Conservation (phyloP, 306 rosid genomes). For the Potentilla sterilis region DNA sequence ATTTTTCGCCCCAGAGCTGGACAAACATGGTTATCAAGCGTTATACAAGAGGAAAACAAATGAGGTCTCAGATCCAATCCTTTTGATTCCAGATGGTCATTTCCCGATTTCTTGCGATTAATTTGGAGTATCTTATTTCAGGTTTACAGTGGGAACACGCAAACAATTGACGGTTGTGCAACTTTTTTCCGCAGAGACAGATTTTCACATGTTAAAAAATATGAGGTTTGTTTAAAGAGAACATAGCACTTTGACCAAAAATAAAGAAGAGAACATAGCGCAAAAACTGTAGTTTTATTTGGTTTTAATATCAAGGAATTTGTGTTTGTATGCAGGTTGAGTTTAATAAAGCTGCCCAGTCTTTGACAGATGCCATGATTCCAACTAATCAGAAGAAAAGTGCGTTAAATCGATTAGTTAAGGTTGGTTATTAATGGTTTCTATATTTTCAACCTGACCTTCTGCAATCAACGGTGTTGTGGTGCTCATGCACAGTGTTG, state of each 20-base stretch:
- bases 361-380: slow-evolving; percentile 85
- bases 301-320: slow-evolving; percentile 18
- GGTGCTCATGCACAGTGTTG: slow-evolving; percentile 11
- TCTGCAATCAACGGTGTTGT: slow-evolving; percentile 11
- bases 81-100: slow-evolving; percentile 2
- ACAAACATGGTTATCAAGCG: slow-evolving; percentile 89
- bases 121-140: slow-evolving; percentile 35
- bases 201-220: slow-evolving; percentile 92
- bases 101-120: slow-evolving; percentile 12
- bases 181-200: slow-evolving; percentile 98
- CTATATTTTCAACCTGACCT: background rate
- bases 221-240: slow-evolving; percentile 53
- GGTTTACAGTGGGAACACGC: slow-evolving; percentile 56
- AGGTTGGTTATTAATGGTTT: slow-evolving; percentile 46
- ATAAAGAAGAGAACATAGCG: too few relatives aligned
- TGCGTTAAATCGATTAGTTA: slow-evolving; percentile 85
- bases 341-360: slow-evolving; percentile 95
- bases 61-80: slow-evolving; percentile 54
- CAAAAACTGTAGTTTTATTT: background rate
- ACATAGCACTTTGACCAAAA: too few relatives aligned
- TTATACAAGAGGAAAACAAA: slow-evolving; percentile 83
- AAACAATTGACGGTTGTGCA: slow-evolving; percentile 91
- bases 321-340: slow-evolving; percentile 72
- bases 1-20: slow-evolving; percentile 86
- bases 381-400: slow-evolving; percentile 82